Evolutionary conservation across 192 early-diverging fungal genomes (phyloP), one percentile per base, ranked within the genome.

Genomic region (Dispira simplex): DNA sequence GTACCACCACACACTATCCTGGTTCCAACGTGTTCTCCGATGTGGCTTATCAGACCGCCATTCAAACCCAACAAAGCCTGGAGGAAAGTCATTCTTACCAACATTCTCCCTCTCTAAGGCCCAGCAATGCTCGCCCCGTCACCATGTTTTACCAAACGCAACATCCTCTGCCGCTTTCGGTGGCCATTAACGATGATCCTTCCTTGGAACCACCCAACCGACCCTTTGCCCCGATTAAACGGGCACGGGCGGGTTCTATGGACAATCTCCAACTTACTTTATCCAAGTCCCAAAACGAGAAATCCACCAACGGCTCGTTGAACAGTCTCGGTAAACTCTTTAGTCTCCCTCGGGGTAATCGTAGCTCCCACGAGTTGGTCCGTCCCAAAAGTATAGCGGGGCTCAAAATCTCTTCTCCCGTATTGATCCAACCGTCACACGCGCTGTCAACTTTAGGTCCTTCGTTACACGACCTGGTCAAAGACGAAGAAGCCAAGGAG

Each of bases 371-470:
- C 14, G 56, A 58, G 8, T 8, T 58, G 56, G 56, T 39, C 26
- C 56, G 56, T 39, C 56, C 56, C 14, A 39, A 32, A 25, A 39
- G 56, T 9, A 39, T n/a, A 18, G 56, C 26, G 0, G 27, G 26
- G 8, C 27, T n/a, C 26, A 25, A 39, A 9, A 25, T 58, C 56
- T 58, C 56, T 18, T 27, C 56, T n/a, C 56, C 56, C 0, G 56
- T 58, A 18, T 39, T 58, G 28, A 58, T 58, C 26, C 56, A 58
- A 8, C 56, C 56, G 56, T 58, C 56, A 8, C 56, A 58, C 27
- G 56, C 56, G 0, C 56, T 58, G 9, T 39, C 26, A 8, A 39
- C 26, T 14, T 39, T 58, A n/a, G 56, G 26, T 1, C 56, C 56
- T 9, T 16, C 56, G 26, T 39, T 58, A 25, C 56, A 14, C 10